Evolutionary conservation across 2,329 filamentous ascomycete genomes (phyloP).

Genomic region (Aureobasidium lini): DNA sequence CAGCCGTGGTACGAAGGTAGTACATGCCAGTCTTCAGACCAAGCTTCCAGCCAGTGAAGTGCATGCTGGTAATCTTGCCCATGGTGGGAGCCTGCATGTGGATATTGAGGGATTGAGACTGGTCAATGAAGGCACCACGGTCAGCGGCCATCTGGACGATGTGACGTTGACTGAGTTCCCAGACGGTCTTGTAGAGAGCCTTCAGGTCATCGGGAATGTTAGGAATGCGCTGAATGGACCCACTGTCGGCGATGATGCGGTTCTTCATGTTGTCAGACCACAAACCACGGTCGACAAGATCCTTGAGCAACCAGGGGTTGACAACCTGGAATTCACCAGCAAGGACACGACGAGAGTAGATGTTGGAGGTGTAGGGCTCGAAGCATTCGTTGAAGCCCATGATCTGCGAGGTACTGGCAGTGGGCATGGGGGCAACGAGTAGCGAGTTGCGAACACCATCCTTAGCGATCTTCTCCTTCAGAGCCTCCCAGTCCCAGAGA

Average conservation of each 20-base stretch:
- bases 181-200: slow-evolving; percentile 97
- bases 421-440: slow-evolving; percentile 94
- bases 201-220: slow-evolving; percentile 96
- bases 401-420: slow-evolving; percentile 94
- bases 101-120: slow-evolving; percentile 98
- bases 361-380: slow-evolving; percentile 99
- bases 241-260: slow-evolving; percentile 94
- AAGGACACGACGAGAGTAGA: slow-evolving; percentile 95
- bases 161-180: slow-evolving; percentile 94
- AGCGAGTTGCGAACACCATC: slow-evolving; percentile 93
- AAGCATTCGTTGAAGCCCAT: slow-evolving; percentile 99
- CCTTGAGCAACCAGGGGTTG: slow-evolving; percentile 97
- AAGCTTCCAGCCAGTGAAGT: slow-evolving; percentile 98
- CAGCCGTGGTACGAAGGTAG: slow-evolving; percentile 96
- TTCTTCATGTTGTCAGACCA: slow-evolving; percentile 99
- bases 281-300: slow-evolving; percentile 92
- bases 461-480: slow-evolving; percentile 88
- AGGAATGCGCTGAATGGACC: slow-evolving; percentile 92
- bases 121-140: slow-evolving; percentile 96
- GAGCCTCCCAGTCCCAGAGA: slow-evolving; percentile 88
- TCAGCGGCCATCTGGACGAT: slow-evolving; percentile 98
- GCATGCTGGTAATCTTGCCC: slow-evolving; percentile 99
- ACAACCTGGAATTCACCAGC: slow-evolving; percentile 99
- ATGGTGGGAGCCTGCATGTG: slow-evolving; percentile 99
- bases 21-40: slow-evolving; percentile 99